Percentiles rank a stretch among this genome's conserved stretches.
phyloP scores from a whole-genome alignment of 192 early-diverging fungal genomes.

The Gaertneriomyces sp. region DNA sequence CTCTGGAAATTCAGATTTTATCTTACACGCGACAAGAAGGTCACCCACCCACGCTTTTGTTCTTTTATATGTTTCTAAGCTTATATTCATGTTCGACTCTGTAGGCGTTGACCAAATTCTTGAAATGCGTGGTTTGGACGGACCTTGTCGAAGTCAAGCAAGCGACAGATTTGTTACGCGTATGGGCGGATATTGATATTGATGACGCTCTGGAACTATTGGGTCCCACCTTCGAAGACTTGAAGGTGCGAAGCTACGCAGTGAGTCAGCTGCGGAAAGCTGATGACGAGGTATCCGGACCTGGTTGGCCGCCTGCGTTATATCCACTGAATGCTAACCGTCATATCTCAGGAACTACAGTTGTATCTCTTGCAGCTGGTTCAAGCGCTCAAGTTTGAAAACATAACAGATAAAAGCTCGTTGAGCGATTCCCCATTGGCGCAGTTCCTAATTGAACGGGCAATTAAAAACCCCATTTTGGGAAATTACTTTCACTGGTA shows the following conservation, averaged over 20 bases:
- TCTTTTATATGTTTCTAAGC: neutral
- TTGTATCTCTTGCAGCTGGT: slow-evolving; percentile 95
- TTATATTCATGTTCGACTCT: neutral
- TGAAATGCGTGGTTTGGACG: slow-evolving; percentile 93
- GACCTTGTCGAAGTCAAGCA: slow-evolving; percentile 88
- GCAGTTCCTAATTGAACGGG: slow-evolving; percentile 86
- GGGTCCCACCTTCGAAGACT: slow-evolving; percentile 80
- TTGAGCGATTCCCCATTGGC: slow-evolving; percentile 58
- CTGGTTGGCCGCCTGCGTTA: neutral
- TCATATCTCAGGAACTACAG: slow-evolving; percentile 69
- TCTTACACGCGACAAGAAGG: slow-evolving; percentile 86
- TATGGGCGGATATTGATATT: slow-evolving; percentile 90
- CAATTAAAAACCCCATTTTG: slow-evolving; percentile 74
- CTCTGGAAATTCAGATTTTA: slow-evolving; percentile 98
- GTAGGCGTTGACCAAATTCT: slow-evolving; percentile 93
- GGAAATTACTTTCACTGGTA: slow-evolving; percentile 96
- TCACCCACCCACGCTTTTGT: slow-evolving; percentile 24
- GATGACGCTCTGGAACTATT: slow-evolving; percentile 96
- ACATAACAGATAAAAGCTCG: slow-evolving; percentile 41
- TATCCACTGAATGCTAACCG: neutral
- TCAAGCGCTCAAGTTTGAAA: slow-evolving; percentile 96
- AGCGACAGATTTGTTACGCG: slow-evolving; percentile 78
- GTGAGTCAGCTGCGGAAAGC: slow-evolving; percentile 84
- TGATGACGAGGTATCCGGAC: slow-evolving; percentile 75
- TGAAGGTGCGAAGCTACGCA: slow-evolving; percentile 79